Conservation (phyloP, 306 rosid species). For the Casuarina equisetifolia region DNA sequence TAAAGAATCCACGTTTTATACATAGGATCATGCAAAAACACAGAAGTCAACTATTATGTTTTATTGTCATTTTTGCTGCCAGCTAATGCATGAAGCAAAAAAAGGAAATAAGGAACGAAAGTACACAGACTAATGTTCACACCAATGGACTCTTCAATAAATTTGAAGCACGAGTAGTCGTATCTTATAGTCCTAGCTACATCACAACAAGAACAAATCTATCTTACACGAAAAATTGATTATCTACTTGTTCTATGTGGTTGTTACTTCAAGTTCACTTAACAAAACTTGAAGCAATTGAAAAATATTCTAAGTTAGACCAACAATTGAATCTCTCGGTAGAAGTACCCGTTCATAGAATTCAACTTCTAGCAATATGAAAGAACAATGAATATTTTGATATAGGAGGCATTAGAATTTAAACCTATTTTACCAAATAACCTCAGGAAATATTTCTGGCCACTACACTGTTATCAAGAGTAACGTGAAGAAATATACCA, state of each 20-base stretch:
- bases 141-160: neutral
- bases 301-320: conserved; percentile 6
- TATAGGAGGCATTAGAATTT: conserved; percentile 10
- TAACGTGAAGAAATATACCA: conserved; percentile 32
- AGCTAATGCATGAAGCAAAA: neutral
- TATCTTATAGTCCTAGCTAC: neutral
- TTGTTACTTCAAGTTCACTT: neutral
- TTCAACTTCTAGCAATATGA: neutral
- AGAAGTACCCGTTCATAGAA: neutral
- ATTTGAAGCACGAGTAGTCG: neutral
- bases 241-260: neutral
- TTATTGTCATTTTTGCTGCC: neutral
- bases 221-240: neutral
- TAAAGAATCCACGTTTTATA: neutral
- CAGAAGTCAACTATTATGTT: neutral
- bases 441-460: neutral
- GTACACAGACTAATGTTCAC: neutral
- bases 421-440: neutral
- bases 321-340: neutral
- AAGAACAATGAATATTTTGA: neutral
- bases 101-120: neutral
- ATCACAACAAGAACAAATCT: neutral
- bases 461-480: neutral
- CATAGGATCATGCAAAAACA: neutral
- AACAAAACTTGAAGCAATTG: neutral